Base-by-base conservation (phyloP, 306 rosid genomes). In the Biancaea sappan region DNA sequence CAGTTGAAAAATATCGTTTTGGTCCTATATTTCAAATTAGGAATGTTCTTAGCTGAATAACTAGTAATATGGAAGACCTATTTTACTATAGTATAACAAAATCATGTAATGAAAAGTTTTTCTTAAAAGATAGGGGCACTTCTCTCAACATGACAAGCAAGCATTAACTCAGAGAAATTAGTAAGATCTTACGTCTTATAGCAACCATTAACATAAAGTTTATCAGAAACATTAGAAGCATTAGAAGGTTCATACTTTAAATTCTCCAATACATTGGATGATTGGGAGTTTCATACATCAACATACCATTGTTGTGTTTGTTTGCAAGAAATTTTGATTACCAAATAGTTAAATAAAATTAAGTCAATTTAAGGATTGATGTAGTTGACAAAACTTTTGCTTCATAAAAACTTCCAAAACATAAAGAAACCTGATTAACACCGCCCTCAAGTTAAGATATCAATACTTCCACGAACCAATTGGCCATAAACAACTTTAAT, bases 391-490 rank as follows among this genome's bases (percentile, higher is more conserved):
- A 47, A 68, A 53, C 52, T 63, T 22, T 32, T 19, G 48, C 8
- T 16, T 26, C 56, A 56, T n/a, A 43, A 47, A 43, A 72, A 26
- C n/a, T n/a, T 57, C 56, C 53, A 41, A 70, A 58, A 32, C 61
- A 25, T 26, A n/a, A 64, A 29, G 41, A 19, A 1, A 26, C 8
- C 31, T 26, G 44, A 72, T 28, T 56, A n/a, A 18, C 54, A 72
- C 18, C 5, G 21, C 41, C 12, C 68, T 26, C 41, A 41, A 18
- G 19, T 57, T n/a, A 72, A 12, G 35, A 46, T 10, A 46, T 57
- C 18, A 47, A 16, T 28, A 19, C 74, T 22, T 51, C 44, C 63
- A 51, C 29, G 51, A 19, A 41, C 56, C 48, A 13, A 19, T 34
- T 13, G 41, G 18, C 9, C n/a, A 61, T 3, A 19, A 35, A 12